phyloP scores from a whole-genome alignment of 1,284 basidiomycete species.

The Caloboletus inedulis region DNA sequence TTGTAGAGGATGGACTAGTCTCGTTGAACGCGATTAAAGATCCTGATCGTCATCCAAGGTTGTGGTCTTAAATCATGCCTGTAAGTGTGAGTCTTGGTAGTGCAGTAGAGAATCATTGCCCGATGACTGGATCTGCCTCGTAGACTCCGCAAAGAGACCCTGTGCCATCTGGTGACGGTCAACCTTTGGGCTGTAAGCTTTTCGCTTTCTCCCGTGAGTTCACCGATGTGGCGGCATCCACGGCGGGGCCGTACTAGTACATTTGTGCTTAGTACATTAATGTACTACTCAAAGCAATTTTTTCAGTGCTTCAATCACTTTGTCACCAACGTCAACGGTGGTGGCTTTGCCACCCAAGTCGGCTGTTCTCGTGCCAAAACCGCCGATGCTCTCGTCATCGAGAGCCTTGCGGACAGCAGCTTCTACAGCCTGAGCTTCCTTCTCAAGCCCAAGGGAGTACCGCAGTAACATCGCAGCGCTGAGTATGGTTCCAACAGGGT shows the following conservation, averaged over 20 bases:
- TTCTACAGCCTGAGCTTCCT: conserved; percentile 84
- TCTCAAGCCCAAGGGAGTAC: conserved; percentile 89
- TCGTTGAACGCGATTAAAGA: neutral
- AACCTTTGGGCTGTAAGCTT: neutral
- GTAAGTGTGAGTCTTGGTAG: neutral
- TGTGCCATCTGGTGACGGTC: too few relatives aligned
- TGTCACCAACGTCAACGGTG: conserved; percentile 83
- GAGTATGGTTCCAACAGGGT: conserved; percentile 96
- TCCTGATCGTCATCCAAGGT: neutral
- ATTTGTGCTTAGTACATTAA: neutral
- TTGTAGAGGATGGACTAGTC: conserved; percentile 8
- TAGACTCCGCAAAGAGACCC: too few relatives aligned
- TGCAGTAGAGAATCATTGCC: neutral
- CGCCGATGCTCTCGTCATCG: conserved; percentile 71
- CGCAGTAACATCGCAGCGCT: conserved; percentile 94
- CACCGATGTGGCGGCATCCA: neutral
- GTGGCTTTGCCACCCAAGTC: conserved; percentile 83
- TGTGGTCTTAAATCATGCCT: neutral
- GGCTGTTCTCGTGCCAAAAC: conserved; percentile 77
- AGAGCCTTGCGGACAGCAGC: conserved; percentile 85
- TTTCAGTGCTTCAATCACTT: conserved; percentile 76
- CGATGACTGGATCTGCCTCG: neutral
- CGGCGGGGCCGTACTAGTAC: conserved; percentile 2
- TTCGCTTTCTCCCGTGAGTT: neutral
- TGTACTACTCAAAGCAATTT: conserved; percentile 46